phyloP scores from a whole-genome alignment of 352 stramenopile species.

The Globisporangium ultimum region DNA sequence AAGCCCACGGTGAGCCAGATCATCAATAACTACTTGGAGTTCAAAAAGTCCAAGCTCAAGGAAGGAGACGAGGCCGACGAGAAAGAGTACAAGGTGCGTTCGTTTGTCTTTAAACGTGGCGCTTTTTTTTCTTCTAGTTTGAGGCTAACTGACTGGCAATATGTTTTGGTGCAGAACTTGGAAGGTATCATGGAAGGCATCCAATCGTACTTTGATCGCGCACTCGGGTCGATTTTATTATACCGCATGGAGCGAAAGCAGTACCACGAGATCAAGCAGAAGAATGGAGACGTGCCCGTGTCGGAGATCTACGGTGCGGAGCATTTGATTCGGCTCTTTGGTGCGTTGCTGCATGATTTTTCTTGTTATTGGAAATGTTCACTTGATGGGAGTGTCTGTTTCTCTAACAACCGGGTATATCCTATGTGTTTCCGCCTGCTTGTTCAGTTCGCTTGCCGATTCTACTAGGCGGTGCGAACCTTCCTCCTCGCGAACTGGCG shows the following conservation, averaged over 20 bases:
- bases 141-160: not conserved
- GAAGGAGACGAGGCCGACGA: conserved; percentile 48
- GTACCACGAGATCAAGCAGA: conserved; percentile 76
- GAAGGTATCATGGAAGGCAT: conserved; percentile 83
- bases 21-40: conserved; percentile 75
- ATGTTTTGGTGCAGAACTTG: conserved; percentile 38
- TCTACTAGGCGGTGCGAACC: conserved; percentile 56
- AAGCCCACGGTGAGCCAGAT: conserved; percentile 79
- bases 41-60: conserved; percentile 68
- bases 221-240: conserved; percentile 87
- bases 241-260: conserved; percentile 90
- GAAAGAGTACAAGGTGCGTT: conserved; percentile 65
- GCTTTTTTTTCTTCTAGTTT: not conserved
- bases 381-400: not conserved
- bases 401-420: not conserved
- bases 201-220: conserved; percentile 87
- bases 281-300: conserved; percentile 52
- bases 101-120: not conserved
- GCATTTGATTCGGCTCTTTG: conserved; percentile 89
- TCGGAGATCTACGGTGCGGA: conserved; percentile 92
- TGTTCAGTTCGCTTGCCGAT: conserved; percentile 73
- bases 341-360: conserved; percentile 25
- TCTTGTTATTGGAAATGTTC: conserved; percentile 1
- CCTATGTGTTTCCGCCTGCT: not conserved
- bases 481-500: conserved; percentile 48